Conservation (phyloP, 2,329 filamentous ascomycete genomes). For the Ophiocordyceps camponoti-leonardi region DNA sequence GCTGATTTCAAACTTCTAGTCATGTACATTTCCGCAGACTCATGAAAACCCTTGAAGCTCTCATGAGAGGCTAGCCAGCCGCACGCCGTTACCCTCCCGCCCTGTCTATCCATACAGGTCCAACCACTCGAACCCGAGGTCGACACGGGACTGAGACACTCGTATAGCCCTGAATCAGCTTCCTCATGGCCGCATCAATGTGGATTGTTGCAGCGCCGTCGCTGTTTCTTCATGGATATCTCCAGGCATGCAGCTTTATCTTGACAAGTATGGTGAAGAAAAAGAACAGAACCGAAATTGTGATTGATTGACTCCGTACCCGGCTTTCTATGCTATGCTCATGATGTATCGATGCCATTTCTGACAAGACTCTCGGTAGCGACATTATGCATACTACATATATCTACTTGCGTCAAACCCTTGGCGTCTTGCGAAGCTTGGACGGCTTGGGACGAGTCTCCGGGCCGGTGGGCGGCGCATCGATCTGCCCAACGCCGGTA, state of each 20-base stretch:
- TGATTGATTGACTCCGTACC: not conserved
- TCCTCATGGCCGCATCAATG: no score
- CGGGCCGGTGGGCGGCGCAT: not conserved
- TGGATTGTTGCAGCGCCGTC: no score
- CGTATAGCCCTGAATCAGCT: no score
- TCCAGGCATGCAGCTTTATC: not conserved
- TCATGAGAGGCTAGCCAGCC: no score
- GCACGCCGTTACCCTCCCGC: no score
- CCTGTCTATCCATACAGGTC: no score
- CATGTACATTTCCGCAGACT: conserved; percentile 55
- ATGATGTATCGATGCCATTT: not conserved
- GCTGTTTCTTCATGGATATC: not conserved
- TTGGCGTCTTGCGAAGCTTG: not conserved
- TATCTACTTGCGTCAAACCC: not conserved
- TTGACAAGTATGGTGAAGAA: not conserved
- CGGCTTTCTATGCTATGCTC: not conserved
- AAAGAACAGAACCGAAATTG: not conserved
- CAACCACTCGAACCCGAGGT: no score
- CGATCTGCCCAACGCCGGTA: not conserved
- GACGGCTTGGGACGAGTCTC: not conserved
- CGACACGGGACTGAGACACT: no score
- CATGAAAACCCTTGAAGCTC: conserved; percentile 10
- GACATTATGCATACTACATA: not conserved
- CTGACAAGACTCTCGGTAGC: not conserved
- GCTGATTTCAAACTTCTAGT: conserved; percentile 21